Evolutionary conservation across 148 eudicot genomes (phyloP).

Genomic region (Chenopodium formosanum): DNA sequence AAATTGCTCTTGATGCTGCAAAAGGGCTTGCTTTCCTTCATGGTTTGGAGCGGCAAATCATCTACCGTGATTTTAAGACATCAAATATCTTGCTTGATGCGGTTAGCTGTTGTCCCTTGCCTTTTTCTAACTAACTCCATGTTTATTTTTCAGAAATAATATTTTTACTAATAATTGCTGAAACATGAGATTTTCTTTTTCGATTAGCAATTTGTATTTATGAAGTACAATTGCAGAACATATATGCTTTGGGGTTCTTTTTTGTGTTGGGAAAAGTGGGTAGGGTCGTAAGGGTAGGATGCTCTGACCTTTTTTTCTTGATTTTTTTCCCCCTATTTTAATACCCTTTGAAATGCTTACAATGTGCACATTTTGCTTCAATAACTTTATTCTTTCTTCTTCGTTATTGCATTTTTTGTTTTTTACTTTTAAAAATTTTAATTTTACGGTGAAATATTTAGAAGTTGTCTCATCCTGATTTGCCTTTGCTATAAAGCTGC

Average conservation of each 20-base stretch:
- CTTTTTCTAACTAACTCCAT: background rate
- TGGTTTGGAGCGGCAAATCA: conserved; percentile 60
- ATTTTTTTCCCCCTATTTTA: too few species aligned
- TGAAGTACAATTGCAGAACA: background rate
- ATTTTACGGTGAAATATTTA: background rate
- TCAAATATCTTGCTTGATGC: conserved; percentile 76
- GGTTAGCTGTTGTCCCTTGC: conserved; percentile 39
- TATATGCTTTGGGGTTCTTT: background rate
- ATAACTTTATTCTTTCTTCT: background rate
- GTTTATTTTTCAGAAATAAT: background rate
- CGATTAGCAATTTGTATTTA: too few species aligned
- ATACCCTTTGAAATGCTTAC: background rate
- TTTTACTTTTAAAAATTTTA: background rate
- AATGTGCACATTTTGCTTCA: background rate
- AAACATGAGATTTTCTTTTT: background rate
- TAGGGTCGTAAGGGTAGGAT: background rate
- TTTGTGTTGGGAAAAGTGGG: background rate
- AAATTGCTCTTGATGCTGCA: conserved; percentile 82
- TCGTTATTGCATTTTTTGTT: background rate
- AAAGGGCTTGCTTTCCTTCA: conserved; percentile 87
- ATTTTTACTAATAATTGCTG: background rate
- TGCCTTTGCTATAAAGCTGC: background rate
- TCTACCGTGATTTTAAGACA: conserved; percentile 86
- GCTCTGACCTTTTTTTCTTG: background rate
- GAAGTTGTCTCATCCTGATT: background rate